Evolutionary conservation across 805 yeast genomes (phyloP).

Genomic region (Cyberlindnera maclurae): DNA sequence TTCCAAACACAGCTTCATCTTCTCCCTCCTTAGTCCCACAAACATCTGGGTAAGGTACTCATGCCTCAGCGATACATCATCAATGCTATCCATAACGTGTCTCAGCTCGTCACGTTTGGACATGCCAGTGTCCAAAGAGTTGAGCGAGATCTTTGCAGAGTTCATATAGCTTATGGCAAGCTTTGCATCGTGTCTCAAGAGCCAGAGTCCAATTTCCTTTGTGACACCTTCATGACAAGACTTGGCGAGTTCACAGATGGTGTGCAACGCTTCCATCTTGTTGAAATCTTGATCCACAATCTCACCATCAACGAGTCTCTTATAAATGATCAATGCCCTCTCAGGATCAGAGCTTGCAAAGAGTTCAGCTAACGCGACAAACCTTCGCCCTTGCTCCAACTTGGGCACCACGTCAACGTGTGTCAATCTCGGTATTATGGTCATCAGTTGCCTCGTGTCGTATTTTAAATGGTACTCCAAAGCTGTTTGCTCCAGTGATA

Average conservation of each 20-base stretch:
- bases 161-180: conserved; percentile 18
- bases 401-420: conserved; percentile 6
- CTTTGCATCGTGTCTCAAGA: conserved; percentile 15
- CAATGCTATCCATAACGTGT: conserved; percentile 12
- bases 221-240: conserved; percentile 8
- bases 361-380: conserved; percentile 11
- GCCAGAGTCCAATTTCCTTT: conserved; percentile 17
- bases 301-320: conserved; percentile 11
- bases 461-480: conserved; percentile 9
- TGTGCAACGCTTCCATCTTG: conserved; percentile 7
- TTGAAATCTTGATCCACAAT: conserved; percentile 7
- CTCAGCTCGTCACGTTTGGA: conserved; percentile 12
- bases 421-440: conserved; percentile 1
- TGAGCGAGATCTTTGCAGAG: conserved; percentile 10
- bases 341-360: conserved; percentile 2
- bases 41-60: conserved; percentile 16
- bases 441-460: conserved; percentile 8
- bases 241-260: conserved; percentile 9
- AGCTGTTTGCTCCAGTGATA: conserved; percentile 13
- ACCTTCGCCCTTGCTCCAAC: conserved; percentile 7
- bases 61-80: conserved; percentile 13
- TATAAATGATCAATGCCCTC: conserved; percentile 7
- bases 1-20: conserved; percentile 7
- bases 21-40: conserved; percentile 17
- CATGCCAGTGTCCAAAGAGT: conserved; percentile 7